Conservation (phyloP, 208 protist genomes). For the Wallacemonas sp. region DNA sequence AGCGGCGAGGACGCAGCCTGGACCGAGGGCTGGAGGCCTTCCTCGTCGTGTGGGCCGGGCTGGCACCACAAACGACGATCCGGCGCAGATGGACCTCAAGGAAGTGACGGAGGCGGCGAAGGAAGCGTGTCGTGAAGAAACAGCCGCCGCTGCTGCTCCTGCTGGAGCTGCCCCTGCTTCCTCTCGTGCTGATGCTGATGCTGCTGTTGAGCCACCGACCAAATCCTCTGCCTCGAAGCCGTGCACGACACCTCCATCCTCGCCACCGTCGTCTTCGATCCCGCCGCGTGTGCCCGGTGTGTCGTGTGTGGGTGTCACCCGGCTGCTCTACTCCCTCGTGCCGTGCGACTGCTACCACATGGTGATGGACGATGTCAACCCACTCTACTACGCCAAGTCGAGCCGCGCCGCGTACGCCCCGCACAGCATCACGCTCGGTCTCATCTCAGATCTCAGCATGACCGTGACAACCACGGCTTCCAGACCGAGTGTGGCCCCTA, state of each 20-base stretch:
- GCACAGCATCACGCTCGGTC: conserved; percentile 53
- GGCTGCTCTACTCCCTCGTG: conserved; percentile 69
- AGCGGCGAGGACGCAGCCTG: too few species aligned
- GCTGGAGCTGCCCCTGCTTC: too few species aligned
- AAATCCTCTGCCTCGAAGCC: too few species aligned
- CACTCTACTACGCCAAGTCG: conserved; percentile 66
- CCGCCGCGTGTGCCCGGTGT: conserved; percentile 25
- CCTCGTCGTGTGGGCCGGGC: too few species aligned
- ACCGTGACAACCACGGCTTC: background rate
- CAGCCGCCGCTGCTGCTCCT: too few species aligned
- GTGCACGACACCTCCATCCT: too few species aligned
- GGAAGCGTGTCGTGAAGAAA: background rate
- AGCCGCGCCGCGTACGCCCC: conserved; percentile 46
- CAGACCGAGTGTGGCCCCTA: too few species aligned
- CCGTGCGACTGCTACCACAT: conserved; percentile 77
- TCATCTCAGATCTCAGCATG: conserved; percentile 58
- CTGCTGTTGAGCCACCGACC: too few species aligned
- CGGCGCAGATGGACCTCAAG: background rate
- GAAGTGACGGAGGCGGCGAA: conserved; percentile 3
- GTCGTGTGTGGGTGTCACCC: conserved; percentile 43
- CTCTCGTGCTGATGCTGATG: too few species aligned
- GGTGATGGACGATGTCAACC: conserved; percentile 62
- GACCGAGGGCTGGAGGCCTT: too few species aligned
- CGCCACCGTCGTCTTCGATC: too few species aligned
- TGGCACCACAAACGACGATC: background rate